phyloP scores from a whole-genome alignment of 164 flowering plant species.

The Piper betle region DNA sequence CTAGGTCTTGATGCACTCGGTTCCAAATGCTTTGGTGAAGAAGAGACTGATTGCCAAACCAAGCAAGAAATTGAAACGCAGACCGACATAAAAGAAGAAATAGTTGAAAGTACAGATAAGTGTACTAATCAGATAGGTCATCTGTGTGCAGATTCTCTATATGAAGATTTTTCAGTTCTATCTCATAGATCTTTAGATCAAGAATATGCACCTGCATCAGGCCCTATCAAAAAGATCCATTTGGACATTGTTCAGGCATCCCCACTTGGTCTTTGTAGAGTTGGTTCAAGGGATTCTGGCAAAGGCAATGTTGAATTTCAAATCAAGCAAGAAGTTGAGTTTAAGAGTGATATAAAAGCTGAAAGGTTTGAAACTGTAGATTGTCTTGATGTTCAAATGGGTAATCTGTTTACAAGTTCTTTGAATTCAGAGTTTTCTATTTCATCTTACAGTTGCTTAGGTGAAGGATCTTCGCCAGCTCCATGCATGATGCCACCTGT shows the following conservation, averaged over 20 bases:
- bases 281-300: too few species aligned
- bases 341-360: too few species aligned
- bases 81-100: slow-evolving; percentile 11
- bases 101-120: slow-evolving; percentile 10
- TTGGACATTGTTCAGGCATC: slow-evolving; percentile 15
- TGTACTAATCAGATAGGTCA: slow-evolving; percentile 2
- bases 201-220: slow-evolving; percentile 8
- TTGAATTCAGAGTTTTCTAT: too few species aligned
- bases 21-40: too few species aligned
- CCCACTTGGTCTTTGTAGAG: not conserved
- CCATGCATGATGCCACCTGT: too few species aligned
- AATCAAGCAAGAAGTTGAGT: too few species aligned
- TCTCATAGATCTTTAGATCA: slow-evolving; percentile 11
- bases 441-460: too few species aligned
- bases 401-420: too few species aligned
- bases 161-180: slow-evolving; percentile 15
- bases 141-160: slow-evolving; percentile 16
- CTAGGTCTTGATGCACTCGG: not conserved
- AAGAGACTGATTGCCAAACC: slow-evolving; percentile 5
- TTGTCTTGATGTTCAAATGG: too few species aligned
- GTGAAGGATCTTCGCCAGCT: too few species aligned
- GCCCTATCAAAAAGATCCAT: slow-evolving; percentile 8
- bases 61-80: slow-evolving; percentile 29
- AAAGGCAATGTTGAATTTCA: too few species aligned
- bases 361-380: too few species aligned